Conservation (phyloP, 139 green algal species). For the Chlorella sp. region DNA sequence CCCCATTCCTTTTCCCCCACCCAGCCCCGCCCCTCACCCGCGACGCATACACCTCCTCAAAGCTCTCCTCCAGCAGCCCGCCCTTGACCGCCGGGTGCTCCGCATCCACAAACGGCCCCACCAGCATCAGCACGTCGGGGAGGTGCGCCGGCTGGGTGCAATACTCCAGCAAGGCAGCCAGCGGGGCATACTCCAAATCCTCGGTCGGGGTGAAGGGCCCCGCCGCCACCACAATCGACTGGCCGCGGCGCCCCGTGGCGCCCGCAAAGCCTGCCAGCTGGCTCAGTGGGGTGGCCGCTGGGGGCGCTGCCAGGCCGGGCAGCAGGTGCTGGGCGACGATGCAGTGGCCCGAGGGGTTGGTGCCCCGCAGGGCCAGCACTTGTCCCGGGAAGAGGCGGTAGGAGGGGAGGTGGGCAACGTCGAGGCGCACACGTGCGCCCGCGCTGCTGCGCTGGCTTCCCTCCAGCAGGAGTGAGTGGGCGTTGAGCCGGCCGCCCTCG, state of each 20-base stretch:
- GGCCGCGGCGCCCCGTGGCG: conserved; percentile 7
- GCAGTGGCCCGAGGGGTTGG: conserved; percentile 79
- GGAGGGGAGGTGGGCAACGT: conserved; percentile 62
- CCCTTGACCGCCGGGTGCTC: conserved; percentile 76
- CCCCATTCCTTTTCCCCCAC: neutral
- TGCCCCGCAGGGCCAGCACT: conserved; percentile 72
- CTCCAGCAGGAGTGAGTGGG: conserved; percentile 79
- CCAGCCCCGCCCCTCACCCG: conserved; percentile 42
- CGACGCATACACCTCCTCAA: conserved; percentile 77
- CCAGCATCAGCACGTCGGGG: conserved; percentile 83
- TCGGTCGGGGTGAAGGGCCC: conserved; percentile 79
- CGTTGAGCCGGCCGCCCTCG: conserved; percentile 70
- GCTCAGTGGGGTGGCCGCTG: neutral
- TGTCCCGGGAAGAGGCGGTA: conserved; percentile 82
- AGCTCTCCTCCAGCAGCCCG: conserved; percentile 73
- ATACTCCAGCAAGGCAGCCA: conserved; percentile 79
- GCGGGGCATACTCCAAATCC: conserved; percentile 70
- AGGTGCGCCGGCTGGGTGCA: conserved; percentile 28
- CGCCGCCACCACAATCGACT: conserved; percentile 67
- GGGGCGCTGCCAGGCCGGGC: conserved; percentile 52
- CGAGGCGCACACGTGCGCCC: conserved; percentile 76
- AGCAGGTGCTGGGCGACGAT: conserved; percentile 76
- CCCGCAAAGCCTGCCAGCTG: neutral
- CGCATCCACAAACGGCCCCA: conserved; percentile 94
- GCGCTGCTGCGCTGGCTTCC: conserved; percentile 59